These are phyloP conservation scores for Neurospora sp. DNA, from an alignment of 495 filamentous ascomycete species.

Conservation along the genomic window DNA sequence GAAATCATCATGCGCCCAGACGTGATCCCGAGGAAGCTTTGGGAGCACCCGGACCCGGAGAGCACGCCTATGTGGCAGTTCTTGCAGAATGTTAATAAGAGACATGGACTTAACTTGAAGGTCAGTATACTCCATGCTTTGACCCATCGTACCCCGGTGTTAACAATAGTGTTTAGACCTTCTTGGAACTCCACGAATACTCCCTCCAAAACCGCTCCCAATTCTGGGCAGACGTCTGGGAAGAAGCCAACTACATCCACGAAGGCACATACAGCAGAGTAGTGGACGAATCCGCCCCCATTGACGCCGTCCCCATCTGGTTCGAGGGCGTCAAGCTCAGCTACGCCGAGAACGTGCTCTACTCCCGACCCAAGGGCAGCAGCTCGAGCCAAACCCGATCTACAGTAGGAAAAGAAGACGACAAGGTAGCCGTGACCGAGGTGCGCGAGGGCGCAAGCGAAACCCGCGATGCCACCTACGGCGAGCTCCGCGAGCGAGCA, in stretches of 20 bases:
- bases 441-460: slow-evolving; percentile 58
- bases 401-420: slow-evolving; percentile 54
- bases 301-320: slow-evolving; percentile 60
- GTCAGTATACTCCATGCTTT: slow-evolving; percentile 15
- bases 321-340: slow-evolving; percentile 56
- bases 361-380: slow-evolving; percentile 26
- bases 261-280: slow-evolving; percentile 46
- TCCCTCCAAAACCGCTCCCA: slow-evolving; percentile 48
- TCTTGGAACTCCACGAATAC: slow-evolving; percentile 54
- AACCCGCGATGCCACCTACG: slow-evolving; percentile 51
- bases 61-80: slow-evolving; percentile 43
- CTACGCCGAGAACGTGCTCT: slow-evolving; percentile 56
- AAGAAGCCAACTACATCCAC: slow-evolving; percentile 49
- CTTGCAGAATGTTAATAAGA: slow-evolving; percentile 38
- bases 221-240: slow-evolving; percentile 60
- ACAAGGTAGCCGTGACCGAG: slow-evolving; percentile 57
- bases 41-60: slow-evolving; percentile 46
- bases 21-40: not conserved
- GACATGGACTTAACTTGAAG: slow-evolving; percentile 31
- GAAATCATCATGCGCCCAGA: not conserved
- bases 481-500: slow-evolving; percentile 45
- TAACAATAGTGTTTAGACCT: slow-evolving; percentile 32
- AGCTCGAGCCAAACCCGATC: slow-evolving; percentile 20
- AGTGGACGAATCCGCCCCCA: slow-evolving; percentile 57
- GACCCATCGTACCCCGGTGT: not conserved